Base-by-base conservation (phyloP, 371 early-diverging fungal genomes). In the Mucor saturninus region DNA sequence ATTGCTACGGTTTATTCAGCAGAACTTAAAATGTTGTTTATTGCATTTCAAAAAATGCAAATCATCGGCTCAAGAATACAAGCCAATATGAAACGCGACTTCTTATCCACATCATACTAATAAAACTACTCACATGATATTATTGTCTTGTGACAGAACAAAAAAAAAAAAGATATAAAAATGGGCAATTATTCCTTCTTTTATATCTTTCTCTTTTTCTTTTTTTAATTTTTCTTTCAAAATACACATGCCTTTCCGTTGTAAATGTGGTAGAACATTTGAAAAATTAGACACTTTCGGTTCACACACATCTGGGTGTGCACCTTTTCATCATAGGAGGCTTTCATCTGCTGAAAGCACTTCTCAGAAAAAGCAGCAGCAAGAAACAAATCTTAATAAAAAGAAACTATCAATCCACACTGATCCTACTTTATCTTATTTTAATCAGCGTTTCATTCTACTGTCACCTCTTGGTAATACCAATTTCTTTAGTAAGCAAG, bases 221-320 rank as follows among this genome's bases (percentile, higher is more conserved):
- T 65, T 64, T 64, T 55, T 51, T 59, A 13, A 48, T 54, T 28
- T 51, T 42, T 56, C 56, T 62, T 55, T 51, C 48, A 67, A 54
- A 49, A 56, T 58, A 48, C 68, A 35, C 11, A 80, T 81, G 81
- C 81, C 81, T 56, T 81, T 81, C 64, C 74, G 77, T 61, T 81
- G 81, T 64, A 77, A 74, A 71, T 80, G 80, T 69, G 80, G 80
- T 55, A 69, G 75, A 75, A 80, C 81, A 9, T 81, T 78, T 73
- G 81, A 81, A 68, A 77, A 76, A 61, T 61, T 73, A 14, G 81
- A 81, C 59, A 64, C 76, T 5, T 81, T 81, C 67, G 74, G 76
- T 11, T 64, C 76, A n/a, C 81, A 81, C 38, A 78, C 81, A 2
- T 77, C 78, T n/a, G 68, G 74, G 3, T 81, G 81, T 61, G 78